Base-by-base conservation (phyloP, 371 early-diverging fungal genomes). In the Mucor indicus region DNA sequence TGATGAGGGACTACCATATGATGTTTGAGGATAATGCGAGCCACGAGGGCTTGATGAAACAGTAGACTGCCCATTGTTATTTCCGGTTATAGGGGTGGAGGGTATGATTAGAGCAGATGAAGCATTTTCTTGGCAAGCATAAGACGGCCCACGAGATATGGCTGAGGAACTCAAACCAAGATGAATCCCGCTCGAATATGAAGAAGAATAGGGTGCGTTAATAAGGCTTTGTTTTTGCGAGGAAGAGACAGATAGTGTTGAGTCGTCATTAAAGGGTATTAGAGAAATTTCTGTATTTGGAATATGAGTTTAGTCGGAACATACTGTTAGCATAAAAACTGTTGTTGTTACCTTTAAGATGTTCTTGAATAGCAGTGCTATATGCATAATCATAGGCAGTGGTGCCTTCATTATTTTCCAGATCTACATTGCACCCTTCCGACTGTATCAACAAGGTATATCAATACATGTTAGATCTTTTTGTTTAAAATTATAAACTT, bases 311-410 rank as follows among this genome's bases (percentile, higher is more conserved):
- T 29, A 5, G 12, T 29, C 8, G 5, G 7, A 31, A 31, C 11
- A 13, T 25, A 1, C 10, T 27, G 9, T 38, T 24, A 36, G 8
- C 3, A 19, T 16, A 27, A 20, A 29, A n/a, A 24, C 15, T 24
- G 9, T 24, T 12, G 10, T 11, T 36, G 15, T 13, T 47, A 69
- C 74, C 67, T 64, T 62, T 69, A 2, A 75, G 33, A 53, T 69
- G 72, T 12, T 69, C 69, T 24, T 67, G 62, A 1, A 75, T 62
- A 16, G 65, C 53, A 33, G 53, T 60, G 20, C 69, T 71, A 19
- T 69, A 75, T 2, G 75, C 72, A 54, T 71, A 71, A 42, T 75
- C 75, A 22, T 64, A 57, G 8, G 75, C 67, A 32, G 72, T 69
- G 19, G 66, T 55, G 13, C 59, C 65, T 1, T 38, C 43, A 16